Conservation (phyloP, 345 rosid species). For the Moringa oleifera region DNA sequence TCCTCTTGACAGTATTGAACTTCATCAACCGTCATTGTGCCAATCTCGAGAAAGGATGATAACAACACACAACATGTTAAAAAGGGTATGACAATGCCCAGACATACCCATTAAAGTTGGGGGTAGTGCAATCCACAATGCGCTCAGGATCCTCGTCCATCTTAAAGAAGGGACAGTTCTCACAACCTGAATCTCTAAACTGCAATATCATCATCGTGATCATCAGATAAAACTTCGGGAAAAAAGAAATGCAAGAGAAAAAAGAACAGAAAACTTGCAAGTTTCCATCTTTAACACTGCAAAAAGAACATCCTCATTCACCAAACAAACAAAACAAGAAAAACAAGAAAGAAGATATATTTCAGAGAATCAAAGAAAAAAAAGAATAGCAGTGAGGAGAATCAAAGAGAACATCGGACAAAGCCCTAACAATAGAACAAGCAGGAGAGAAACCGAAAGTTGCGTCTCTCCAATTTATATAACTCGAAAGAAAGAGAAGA, state of each 20-base stretch:
- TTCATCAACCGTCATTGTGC: no score
- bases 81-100: not conserved
- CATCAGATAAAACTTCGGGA: not conserved
- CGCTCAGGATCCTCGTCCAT: constrained; percentile 88
- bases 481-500: not conserved
- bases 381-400: not conserved
- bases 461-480: no score
- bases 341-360: no score
- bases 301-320: no score
- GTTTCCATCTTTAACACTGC: no score
- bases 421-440: not conserved
- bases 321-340: no score
- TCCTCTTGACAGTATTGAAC: no score
- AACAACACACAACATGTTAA: no score
- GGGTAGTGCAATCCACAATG: constrained; percentile 77
- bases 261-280: not conserved
- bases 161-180: constrained; percentile 82
- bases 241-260: not conserved
- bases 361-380: not conserved
- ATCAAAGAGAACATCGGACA: no score
- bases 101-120: constrained; percentile 70
- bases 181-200: constrained; percentile 82
- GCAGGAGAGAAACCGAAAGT: no score
- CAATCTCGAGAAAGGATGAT: no score
- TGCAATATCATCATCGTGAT: constrained; percentile 14